A percentile compares a stretch with the other conserved stretches of the same genome.
These are phyloP conservation scores for Babesia bigemina DNA, from an alignment of 169 alveolate species.

Conservation along the genomic window DNA sequence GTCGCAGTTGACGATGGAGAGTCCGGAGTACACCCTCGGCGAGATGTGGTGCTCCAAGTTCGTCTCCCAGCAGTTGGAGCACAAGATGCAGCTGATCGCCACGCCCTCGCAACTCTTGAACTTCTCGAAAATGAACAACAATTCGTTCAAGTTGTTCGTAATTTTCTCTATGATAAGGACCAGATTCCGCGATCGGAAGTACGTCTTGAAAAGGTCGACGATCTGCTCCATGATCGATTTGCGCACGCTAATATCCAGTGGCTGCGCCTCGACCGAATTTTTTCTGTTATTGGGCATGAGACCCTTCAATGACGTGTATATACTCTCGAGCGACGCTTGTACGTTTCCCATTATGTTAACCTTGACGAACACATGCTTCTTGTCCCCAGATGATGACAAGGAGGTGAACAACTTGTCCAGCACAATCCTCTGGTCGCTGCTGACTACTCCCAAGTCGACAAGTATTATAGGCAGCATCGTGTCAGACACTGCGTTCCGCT, in stretches of 20 bases:
- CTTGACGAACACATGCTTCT: constrained; percentile 27
- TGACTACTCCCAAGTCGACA: constrained; percentile 36
- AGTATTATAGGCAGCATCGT: constrained; percentile 40
- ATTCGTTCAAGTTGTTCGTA: constrained; percentile 26
- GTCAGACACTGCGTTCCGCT: constrained; percentile 6
- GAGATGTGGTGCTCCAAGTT: constrained; percentile 48
- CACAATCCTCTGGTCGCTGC: constrained; percentile 33
- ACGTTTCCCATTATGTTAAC: not conserved
- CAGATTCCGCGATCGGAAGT: not conserved
- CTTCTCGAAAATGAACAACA: constrained; percentile 34
- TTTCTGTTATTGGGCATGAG: not conserved
- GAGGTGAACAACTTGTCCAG: constrained; percentile 31
- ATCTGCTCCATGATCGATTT: constrained; percentile 24
- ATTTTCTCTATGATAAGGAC: constrained; percentile 43
- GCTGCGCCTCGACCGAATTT: not conserved
- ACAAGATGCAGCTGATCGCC: constrained; percentile 34
- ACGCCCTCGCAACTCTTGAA: constrained; percentile 25
- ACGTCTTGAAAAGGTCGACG: constrained; percentile 4
- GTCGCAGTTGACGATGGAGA: constrained; percentile 47
- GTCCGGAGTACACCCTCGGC: constrained; percentile 15
- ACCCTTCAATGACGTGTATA: not conserved
- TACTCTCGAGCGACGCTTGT: constrained; percentile 12
- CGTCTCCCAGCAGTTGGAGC: constrained; percentile 38
- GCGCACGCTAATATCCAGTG: not conserved
- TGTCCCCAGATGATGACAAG: not conserved